Conservation (phyloP, 805 yeast species). For the Metschnikowia amazonensis region DNA sequence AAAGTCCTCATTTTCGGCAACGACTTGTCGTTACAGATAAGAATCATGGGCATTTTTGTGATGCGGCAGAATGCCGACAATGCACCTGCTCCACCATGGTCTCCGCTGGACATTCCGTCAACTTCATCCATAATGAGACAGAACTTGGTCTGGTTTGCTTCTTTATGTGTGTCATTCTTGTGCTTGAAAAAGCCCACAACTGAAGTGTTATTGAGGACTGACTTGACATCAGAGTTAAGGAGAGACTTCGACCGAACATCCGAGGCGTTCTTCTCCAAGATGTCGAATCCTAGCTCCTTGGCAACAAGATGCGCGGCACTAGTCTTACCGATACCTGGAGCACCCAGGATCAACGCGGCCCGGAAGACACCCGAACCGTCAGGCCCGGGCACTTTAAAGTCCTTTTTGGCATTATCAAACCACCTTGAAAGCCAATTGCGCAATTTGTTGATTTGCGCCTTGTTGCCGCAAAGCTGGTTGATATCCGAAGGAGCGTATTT, state of each 20-base stretch:
- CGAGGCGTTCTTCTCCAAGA: slow-evolving; percentile 76
- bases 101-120: slow-evolving; percentile 99
- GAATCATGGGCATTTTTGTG: slow-evolving; percentile 84
- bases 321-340: slow-evolving; percentile 85
- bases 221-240: slow-evolving; percentile 63
- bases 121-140: slow-evolving; percentile 97
- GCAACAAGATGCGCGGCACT: slow-evolving; percentile 78
- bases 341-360: slow-evolving; percentile 83
- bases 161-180: slow-evolving; percentile 24
- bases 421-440: slow-evolving; percentile 74
- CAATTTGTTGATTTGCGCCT: slow-evolving; percentile 63
- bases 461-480: slow-evolving; percentile 79
- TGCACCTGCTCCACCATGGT: slow-evolving; percentile 97
- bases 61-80: slow-evolving; percentile 80
- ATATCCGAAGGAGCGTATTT: slow-evolving; percentile 82
- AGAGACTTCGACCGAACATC: slow-evolving; percentile 86
- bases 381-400: slow-evolving; percentile 53
- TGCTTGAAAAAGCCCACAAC: slow-evolving; percentile 69
- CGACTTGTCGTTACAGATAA: slow-evolving; percentile 89
- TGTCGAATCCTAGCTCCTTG: slow-evolving; percentile 62
- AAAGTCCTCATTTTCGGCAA: slow-evolving; percentile 96
- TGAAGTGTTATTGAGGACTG: slow-evolving; percentile 75
- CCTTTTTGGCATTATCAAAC: slow-evolving; percentile 54
- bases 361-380: slow-evolving; percentile 70
- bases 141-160: slow-evolving; percentile 51